Evolutionary conservation across 345 rosid species (phyloP), one percentile per base, ranked within the genome.

Genomic region (Dipteronia sinensis): DNA sequence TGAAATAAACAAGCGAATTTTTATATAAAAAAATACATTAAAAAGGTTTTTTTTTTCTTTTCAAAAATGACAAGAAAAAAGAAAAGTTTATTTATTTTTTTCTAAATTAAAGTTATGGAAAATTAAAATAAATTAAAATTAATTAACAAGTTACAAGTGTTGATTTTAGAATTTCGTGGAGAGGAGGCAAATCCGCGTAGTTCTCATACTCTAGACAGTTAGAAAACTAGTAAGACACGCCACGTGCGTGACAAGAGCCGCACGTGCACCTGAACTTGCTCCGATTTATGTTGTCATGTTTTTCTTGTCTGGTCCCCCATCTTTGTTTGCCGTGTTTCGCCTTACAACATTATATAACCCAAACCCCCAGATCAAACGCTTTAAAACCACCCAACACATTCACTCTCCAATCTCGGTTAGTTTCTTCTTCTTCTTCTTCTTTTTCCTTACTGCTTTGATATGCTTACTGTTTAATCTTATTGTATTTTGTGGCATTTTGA

Each of bases 171-270:
- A 11, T 68, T 7, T 0, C 31, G 73, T 25, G 73, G 79, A 40
- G 67, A 56, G 46, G 79, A 42, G 68, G 44, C 68, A 59, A 76
- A 42, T 11, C 25, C 74, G 79, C 29, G 11, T 40, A 10, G 63
- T 69, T 13, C 42, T n/a, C n/a, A n/a, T n/a, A n/a, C n/a, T 3
- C 13, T 13, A 2, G 56, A 29, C 63, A 46, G 51, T 16, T 38
- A 6, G 19, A 76, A 65, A 75, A 6, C 29, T 10, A 15, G 29
- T 11, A 13, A 29, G 29, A 3, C 71, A n/a, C 17, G 72, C 67
- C 73, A 56, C 66, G 73, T 23, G 56, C 51, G 11, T 19, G 12
- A 38, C 44, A 19, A 6, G 12, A 59, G 13, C 64, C 63, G 64
- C 38, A 53, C 17, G 34, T 65, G 47, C 59, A 12, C 71, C 62